Evolutionary conservation across 306 rosid genomes (phyloP).

Genomic region (Canavalia ensiformis): DNA sequence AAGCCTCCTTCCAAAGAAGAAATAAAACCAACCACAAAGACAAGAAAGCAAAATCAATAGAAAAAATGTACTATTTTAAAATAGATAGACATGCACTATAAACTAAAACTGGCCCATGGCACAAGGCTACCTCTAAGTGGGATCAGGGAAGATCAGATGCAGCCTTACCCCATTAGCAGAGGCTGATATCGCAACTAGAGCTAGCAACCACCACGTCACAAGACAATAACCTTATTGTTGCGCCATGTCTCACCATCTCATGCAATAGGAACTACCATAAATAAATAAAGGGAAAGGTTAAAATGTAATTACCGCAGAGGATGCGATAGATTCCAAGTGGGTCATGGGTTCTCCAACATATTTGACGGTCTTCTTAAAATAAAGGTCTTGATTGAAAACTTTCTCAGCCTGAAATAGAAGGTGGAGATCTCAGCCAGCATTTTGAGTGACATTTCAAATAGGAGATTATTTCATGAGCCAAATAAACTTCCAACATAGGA

Average conservation of each 20-base stretch:
- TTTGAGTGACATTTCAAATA: conserved; percentile 39
- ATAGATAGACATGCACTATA: conserved; percentile 8
- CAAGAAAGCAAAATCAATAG: conserved; percentile 32
- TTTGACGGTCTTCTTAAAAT: conserved; percentile 93
- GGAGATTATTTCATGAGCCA: conserved; percentile 17
- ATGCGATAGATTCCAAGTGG: conserved; percentile 98
- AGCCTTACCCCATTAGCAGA: conserved; percentile 20
- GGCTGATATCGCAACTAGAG: conserved; percentile 13
- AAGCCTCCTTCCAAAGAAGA: conserved; percentile 36
- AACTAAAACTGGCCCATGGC: conserved; percentile 3
- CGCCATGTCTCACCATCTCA: conserved; percentile 19
- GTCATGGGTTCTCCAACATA: conserved; percentile 98
- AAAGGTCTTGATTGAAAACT: conserved; percentile 96
- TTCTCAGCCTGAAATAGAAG: conserved; percentile 78
- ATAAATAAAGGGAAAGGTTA: conserved; percentile 10
- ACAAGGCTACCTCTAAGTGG: conserved; percentile 2
- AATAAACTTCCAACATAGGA: conserved; percentile 27
- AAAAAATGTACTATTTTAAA: neutral
- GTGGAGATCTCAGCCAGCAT: conserved; percentile 43
- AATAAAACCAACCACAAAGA: conserved; percentile 33
- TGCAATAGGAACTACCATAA: conserved; percentile 35
- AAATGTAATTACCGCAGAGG: conserved; percentile 80
- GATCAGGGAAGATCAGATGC: conserved; percentile 15
- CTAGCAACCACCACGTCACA: conserved; percentile 21
- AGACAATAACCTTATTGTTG: neutral